phyloP scores from a whole-genome alignment of 768 basidiomycete genomes.

The Ramaria sp. region DNA sequence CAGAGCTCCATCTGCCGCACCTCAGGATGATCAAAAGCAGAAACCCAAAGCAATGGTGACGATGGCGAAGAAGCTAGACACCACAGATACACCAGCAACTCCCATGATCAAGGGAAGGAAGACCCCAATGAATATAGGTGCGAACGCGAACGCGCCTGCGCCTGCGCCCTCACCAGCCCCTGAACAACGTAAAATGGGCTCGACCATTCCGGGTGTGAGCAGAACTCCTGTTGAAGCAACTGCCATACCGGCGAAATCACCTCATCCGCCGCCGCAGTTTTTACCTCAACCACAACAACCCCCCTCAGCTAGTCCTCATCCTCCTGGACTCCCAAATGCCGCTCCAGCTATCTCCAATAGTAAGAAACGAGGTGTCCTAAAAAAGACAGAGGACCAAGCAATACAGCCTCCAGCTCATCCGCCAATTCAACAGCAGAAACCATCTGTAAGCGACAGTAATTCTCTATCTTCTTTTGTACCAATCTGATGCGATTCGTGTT shows the following conservation, averaged over 20 bases:
- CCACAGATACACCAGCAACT: not conserved
- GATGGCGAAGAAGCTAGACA: not conserved
- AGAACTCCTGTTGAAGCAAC: constrained; percentile 1
- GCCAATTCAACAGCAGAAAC: constrained; percentile 4
- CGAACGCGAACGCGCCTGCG: constrained; percentile 18
- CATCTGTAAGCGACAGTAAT: not conserved
- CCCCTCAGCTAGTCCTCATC: constrained; percentile 25
- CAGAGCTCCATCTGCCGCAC: constrained; percentile 2
- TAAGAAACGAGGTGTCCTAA: not conserved
- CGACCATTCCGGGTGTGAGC: not conserved
- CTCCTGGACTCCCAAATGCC: not conserved
- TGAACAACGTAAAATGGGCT: not conserved
- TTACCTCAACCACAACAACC: not conserved
- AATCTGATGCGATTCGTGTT: too few relatives aligned
- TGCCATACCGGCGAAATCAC: not conserved
- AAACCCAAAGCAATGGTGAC: not conserved
- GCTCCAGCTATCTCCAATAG: not conserved
- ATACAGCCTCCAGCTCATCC: constrained; percentile 15
- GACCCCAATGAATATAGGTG: not conserved
- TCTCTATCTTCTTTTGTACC: too few relatives aligned
- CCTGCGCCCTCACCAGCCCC: constrained; percentile 15
- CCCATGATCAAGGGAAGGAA: constrained; percentile 1
- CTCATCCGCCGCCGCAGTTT: not conserved
- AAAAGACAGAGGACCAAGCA: constrained; percentile 13
- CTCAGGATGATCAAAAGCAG: constrained; percentile 4